A percentile compares a stretch with the other conserved stretches of the same genome.
These are phyloP conservation scores for Hebeloma cylindrosporum DNA, from an alignment of 768 basidiomycete species.

Conservation along the genomic window DNA sequence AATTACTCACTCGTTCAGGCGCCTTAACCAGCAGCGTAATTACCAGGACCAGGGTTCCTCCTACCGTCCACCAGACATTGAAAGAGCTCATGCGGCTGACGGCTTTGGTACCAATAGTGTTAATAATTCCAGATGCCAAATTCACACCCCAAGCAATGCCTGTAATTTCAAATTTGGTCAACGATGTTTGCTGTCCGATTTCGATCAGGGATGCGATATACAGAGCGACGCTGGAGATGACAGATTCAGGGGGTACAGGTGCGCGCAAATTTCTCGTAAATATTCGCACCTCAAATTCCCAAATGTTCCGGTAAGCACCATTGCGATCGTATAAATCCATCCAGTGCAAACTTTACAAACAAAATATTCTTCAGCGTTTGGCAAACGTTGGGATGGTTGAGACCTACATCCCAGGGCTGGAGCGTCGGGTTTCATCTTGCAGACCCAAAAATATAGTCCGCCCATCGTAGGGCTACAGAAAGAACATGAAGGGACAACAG, in stretches of 20 bases:
- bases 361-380: background rate
- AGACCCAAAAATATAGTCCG: conserved; percentile 64
- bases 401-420: conserved; percentile 53
- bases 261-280: too few species aligned
- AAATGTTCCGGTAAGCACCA: conserved; percentile 60
- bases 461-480: conserved; percentile 50
- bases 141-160: conserved; percentile 61
- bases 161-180: conserved; percentile 49
- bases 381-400: background rate
- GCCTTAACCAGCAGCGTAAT: conserved; percentile 57
- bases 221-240: conserved; percentile 42
- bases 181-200: conserved; percentile 42
- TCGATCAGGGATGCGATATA: conserved; percentile 56
- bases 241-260: background rate
- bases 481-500: background rate
- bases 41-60: conserved; percentile 57
- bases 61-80: conserved; percentile 62
- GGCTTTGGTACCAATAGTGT: conserved; percentile 56
- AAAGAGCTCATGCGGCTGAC: conserved; percentile 56
- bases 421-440: conserved; percentile 55
- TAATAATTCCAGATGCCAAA: conserved; percentile 52
- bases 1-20: conserved; percentile 44
- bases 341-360: conserved; percentile 42
- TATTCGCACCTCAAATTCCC: conserved; percentile 49
- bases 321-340: conserved; percentile 60